Conservation (phyloP, 2,329 filamentous ascomycete species). For the Fusarium sp. region DNA sequence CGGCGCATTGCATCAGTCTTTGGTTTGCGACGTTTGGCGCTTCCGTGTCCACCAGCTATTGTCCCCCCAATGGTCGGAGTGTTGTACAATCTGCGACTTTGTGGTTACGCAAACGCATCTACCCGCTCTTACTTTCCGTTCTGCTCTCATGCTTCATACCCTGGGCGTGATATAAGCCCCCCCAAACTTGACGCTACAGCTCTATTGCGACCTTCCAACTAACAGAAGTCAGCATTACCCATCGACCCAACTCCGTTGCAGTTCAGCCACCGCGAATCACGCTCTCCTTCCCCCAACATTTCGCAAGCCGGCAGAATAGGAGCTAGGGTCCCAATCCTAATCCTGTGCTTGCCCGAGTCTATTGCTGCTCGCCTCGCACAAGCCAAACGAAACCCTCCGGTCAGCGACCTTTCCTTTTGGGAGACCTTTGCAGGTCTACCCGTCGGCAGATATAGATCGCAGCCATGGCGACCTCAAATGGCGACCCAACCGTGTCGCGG, state of each 20-base stretch:
- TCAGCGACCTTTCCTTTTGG: conserved; percentile 35
- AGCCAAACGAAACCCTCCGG: conserved; percentile 32
- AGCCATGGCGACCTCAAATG: conserved; percentile 49
- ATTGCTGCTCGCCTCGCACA: conserved; percentile 41
- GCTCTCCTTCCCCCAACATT: conserved; percentile 17
- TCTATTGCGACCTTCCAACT: conserved; percentile 38
- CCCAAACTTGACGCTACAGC: conserved; percentile 26
- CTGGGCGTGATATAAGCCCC: conserved; percentile 19
- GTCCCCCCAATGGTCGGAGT: conserved; percentile 33
- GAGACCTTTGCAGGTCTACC: conserved; percentile 45
- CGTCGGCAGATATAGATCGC: conserved; percentile 44
- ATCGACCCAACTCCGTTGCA: conserved; percentile 21
- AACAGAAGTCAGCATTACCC: conserved; percentile 45
- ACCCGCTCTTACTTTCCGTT: conserved; percentile 40
- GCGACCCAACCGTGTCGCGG: conserved; percentile 51
- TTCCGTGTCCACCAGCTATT: conserved; percentile 36
- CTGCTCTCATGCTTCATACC: conserved; percentile 37
- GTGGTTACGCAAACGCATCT: conserved; percentile 47
- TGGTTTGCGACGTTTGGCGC: conserved; percentile 38
- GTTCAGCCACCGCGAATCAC: conserved; percentile 39
- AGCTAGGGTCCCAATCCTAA: conserved; percentile 34
- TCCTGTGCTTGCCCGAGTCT: conserved; percentile 36
- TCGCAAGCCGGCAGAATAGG: conserved; percentile 30
- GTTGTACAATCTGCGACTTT: conserved; percentile 42
- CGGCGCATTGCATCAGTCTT: conserved; percentile 26